phyloP scores from a whole-genome alignment of 73 alveolate species.

The Paramecium tetraurelia region DNA sequence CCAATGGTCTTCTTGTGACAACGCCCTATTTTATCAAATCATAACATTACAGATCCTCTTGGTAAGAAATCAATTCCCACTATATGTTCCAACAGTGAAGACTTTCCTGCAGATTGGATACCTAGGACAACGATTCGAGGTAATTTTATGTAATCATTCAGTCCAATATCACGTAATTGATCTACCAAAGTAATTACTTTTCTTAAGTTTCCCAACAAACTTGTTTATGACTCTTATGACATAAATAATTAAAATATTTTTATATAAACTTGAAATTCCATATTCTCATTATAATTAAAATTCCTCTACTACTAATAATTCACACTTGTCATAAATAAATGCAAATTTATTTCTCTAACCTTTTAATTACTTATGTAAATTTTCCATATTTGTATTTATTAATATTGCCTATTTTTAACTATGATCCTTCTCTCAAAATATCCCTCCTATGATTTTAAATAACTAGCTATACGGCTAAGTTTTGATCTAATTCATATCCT shows the following conservation, averaged over 20 bases:
- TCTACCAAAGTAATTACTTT: conserved; percentile 56
- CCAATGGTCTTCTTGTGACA: conserved; percentile 87
- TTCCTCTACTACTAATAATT: not conserved
- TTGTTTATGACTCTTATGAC: not conserved
- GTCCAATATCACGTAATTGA: conserved; percentile 69
- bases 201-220: conserved; percentile 50
- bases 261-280: not conserved
- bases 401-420: too few relatives aligned
- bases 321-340: not conserved
- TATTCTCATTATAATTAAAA: not conserved
- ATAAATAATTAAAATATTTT: not conserved
- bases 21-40: conserved; percentile 62
- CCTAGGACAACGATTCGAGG: conserved; percentile 82
- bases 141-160: conserved; percentile 70
- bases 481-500: too few relatives aligned
- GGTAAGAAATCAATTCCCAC: conserved; percentile 87
- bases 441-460: too few relatives aligned
- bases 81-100: conserved; percentile 85
- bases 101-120: conserved; percentile 82
- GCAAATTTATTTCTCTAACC: not conserved
- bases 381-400: too few relatives aligned
- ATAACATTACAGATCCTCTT: conserved; percentile 67
- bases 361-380: too few relatives aligned
- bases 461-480: too few relatives aligned
- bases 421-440: too few relatives aligned